Evolutionary conservation across 2,329 filamentous ascomycete species (phyloP).

Genomic region (Neodidymelliopsis sp.): DNA sequence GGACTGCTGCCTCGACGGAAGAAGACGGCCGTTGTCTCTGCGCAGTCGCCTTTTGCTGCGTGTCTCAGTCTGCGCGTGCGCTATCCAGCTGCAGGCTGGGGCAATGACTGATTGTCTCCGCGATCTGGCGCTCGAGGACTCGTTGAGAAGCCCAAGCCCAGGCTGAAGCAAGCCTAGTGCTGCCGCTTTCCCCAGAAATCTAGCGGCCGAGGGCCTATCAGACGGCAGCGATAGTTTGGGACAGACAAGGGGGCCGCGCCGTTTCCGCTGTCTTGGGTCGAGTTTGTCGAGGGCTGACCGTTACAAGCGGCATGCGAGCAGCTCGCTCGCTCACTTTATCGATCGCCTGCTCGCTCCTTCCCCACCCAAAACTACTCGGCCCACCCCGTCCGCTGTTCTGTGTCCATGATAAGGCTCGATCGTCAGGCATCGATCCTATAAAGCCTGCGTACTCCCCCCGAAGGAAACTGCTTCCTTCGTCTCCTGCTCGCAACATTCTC

Average conservation of each 20-base stretch:
- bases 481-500: conserved; percentile 30
- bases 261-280: conserved; percentile 12
- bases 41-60: conserved; percentile 8
- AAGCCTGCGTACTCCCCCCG: conserved; percentile 24
- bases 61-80: conserved; percentile 21
- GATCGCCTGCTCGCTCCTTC: conserved; percentile 30
- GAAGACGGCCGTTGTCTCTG: neutral
- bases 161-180: conserved; percentile 10
- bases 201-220: conserved; percentile 3
- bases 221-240: conserved; percentile 13
- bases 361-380: conserved; percentile 23
- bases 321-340: conserved; percentile 33
- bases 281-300: conserved; percentile 4
- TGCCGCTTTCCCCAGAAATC: conserved; percentile 16
- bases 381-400: conserved; percentile 18
- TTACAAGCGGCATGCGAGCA: conserved; percentile 16
- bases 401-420: conserved; percentile 21
- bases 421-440: conserved; percentile 20
- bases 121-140: conserved; percentile 2
- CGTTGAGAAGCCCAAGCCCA: conserved; percentile 3
- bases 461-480: conserved; percentile 24
- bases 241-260: conserved; percentile 5
- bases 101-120: neutral
- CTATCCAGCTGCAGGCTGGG: conserved; percentile 7
- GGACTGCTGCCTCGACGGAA: conserved; percentile 8